Evolutionary conservation across 108 stramenopile genomes (phyloP).

Genomic region (Nitzschia sp.): DNA sequence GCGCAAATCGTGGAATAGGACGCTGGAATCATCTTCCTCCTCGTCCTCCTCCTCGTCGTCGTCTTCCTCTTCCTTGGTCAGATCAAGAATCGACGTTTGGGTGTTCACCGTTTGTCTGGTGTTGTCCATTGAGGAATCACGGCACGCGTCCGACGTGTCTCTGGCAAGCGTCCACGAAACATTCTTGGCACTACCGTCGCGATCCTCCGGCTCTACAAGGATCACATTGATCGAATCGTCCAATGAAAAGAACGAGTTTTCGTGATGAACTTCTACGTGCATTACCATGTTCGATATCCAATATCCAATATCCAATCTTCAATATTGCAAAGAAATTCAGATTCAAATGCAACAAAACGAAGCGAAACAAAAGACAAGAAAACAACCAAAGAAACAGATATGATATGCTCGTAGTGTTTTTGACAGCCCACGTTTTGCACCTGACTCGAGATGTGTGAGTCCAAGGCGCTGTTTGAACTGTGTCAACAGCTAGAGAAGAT

Average conservation of each 20-base stretch:
- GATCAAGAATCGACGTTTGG: conserved; percentile 18
- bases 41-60: conserved; percentile 24
- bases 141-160: conserved; percentile 21
- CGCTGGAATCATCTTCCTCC: conserved; percentile 19
- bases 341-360: neutral
- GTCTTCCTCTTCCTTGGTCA: conserved; percentile 18
- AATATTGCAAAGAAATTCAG: no score
- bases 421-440: no score
- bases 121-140: conserved; percentile 19
- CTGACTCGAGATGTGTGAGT: no score
- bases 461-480: no score
- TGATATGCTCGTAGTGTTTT: neutral
- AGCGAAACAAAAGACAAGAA: neutral
- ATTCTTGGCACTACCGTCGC: neutral
- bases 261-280: conserved; percentile 4
- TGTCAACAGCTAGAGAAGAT: neutral
- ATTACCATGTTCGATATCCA: conserved; percentile 1
- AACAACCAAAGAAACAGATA: neutral
- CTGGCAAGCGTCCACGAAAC: neutral
- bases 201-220: neutral
- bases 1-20: conserved; percentile 23
- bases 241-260: neutral
- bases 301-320: neutral
- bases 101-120: conserved; percentile 29
- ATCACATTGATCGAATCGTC: conserved; percentile 8